These are phyloP conservation scores for Yamadazyma atmosphaerica DNA, from an alignment of 1,139 yeast species.

Conservation along the genomic window DNA sequence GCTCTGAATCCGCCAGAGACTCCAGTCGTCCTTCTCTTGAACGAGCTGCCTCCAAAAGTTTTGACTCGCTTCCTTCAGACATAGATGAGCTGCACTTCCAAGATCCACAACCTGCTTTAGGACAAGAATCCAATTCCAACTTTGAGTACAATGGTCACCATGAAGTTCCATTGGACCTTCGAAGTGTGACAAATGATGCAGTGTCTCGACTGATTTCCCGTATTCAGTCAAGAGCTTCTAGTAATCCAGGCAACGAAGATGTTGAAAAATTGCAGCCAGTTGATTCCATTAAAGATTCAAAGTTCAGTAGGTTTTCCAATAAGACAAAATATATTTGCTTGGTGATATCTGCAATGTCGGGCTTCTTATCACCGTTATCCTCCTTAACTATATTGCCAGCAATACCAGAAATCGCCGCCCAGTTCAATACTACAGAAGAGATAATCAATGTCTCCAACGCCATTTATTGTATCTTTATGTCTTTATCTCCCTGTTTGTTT, in stretches of 20 bases:
- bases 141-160: slow-evolving; percentile 4
- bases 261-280: not conserved
- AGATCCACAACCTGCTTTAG: not conserved
- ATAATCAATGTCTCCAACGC: slow-evolving; percentile 51
- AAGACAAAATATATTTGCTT: slow-evolving; percentile 8
- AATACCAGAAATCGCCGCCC: slow-evolving; percentile 44
- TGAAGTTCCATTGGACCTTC: slow-evolving; percentile 18
- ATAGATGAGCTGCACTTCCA: not conserved
- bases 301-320: slow-evolving; percentile 7
- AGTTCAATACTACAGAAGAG: slow-evolving; percentile 45
- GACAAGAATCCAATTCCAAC: not conserved
- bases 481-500: slow-evolving; percentile 48
- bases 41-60: not conserved
- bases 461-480: slow-evolving; percentile 50
- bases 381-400: slow-evolving; percentile 51
- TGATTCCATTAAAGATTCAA: slow-evolving; percentile 1
- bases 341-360: slow-evolving; percentile 18
- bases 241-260: too few species aligned
- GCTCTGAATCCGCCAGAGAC: not conserved
- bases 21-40: not conserved
- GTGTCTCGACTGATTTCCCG: slow-evolving; percentile 18
- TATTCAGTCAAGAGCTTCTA: slow-evolving; percentile 17
- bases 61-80: slow-evolving; percentile 2
- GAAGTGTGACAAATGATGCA: slow-evolving; percentile 20
- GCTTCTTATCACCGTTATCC: slow-evolving; percentile 43